phyloP scores from a whole-genome alignment of 2,329 filamentous ascomycete species.

The Didymella segeticola region DNA sequence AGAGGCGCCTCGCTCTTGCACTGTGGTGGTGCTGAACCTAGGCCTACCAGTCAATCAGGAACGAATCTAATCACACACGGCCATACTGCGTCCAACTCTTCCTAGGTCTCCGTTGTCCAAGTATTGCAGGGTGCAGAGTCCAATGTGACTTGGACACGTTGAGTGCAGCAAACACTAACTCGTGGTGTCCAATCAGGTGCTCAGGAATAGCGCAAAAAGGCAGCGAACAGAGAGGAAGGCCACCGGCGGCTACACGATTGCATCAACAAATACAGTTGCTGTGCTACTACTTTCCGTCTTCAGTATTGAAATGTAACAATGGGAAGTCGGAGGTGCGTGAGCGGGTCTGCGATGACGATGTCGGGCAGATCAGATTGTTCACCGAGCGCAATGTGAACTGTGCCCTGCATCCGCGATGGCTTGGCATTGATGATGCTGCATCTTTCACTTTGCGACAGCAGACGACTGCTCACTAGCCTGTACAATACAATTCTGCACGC shows the following conservation, averaged over 20 bases:
- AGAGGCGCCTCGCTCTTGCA: background rate
- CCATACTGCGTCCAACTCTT: background rate
- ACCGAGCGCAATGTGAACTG: conserved; percentile 22
- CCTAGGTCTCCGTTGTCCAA: background rate
- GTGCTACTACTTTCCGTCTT: background rate
- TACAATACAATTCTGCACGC: conserved; percentile 10
- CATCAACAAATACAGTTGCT: background rate
- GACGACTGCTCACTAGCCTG: background rate
- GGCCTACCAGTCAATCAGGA: background rate
- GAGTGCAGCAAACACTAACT: conserved; percentile 5
- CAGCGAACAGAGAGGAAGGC: background rate
- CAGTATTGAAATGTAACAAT: background rate
- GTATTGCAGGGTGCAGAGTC: background rate
- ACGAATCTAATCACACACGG: background rate
- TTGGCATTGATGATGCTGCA: conserved; percentile 15
- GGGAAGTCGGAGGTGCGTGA: background rate
- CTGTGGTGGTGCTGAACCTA: background rate
- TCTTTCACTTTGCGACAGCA: conserved; percentile 13
- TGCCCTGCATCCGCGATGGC: conserved; percentile 20
- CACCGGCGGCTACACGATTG: background rate
- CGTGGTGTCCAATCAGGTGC: conserved; percentile 18
- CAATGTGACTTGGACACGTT: conserved; percentile 3
- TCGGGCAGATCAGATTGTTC: conserved; percentile 16
- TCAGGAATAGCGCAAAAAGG: background rate
- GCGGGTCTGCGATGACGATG: conserved; percentile 8